These are phyloP conservation scores for Cladorrhinum sp. DNA, from an alignment of 2,329 filamentous ascomycete genomes.

Conservation along the genomic window DNA sequence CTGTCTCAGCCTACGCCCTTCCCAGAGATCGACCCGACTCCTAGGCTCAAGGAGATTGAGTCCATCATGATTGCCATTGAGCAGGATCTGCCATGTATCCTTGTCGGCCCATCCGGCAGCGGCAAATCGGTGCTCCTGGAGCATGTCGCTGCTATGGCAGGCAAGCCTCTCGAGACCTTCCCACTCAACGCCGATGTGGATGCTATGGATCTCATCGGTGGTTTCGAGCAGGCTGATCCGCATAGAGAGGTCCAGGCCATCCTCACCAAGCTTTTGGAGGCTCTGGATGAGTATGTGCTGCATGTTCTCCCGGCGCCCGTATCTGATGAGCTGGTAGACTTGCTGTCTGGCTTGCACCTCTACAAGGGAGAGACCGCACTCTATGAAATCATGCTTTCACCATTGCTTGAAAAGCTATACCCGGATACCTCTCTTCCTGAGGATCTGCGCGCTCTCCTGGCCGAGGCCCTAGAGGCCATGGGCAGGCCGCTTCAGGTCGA, in stretches of 20 bases:
- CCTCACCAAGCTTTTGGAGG: constrained; percentile 39
- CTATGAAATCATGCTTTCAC: constrained; percentile 37
- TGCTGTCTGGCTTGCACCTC: constrained; percentile 50
- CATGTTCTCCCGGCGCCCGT: constrained; percentile 45
- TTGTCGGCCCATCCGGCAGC: constrained; percentile 79
- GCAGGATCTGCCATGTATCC: constrained; percentile 81
- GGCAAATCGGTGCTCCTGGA: constrained; percentile 82
- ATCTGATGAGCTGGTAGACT: constrained; percentile 45
- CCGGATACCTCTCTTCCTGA: constrained; percentile 42
- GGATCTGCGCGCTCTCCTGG: constrained; percentile 46
- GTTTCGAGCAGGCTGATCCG: constrained; percentile 91
- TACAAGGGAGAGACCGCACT: constrained; percentile 38
- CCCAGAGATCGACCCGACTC: constrained; percentile 48
- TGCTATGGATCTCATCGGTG: constrained; percentile 94
- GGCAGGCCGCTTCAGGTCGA: constrained; percentile 56
- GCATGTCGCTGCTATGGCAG: constrained; percentile 75
- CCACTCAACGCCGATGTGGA: constrained; percentile 94
- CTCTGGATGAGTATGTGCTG: constrained; percentile 49
- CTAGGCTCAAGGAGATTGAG: constrained; percentile 71
- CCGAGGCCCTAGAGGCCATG: constrained; percentile 49
- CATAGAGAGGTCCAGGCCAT: constrained; percentile 66
- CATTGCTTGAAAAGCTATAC: constrained; percentile 40
- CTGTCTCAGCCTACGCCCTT: constrained; percentile 51
- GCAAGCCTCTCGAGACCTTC: constrained; percentile 74
- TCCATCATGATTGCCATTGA: constrained; percentile 84